Conservation (phyloP, 1,284 basidiomycete genomes). For the Peniophora sp. region DNA sequence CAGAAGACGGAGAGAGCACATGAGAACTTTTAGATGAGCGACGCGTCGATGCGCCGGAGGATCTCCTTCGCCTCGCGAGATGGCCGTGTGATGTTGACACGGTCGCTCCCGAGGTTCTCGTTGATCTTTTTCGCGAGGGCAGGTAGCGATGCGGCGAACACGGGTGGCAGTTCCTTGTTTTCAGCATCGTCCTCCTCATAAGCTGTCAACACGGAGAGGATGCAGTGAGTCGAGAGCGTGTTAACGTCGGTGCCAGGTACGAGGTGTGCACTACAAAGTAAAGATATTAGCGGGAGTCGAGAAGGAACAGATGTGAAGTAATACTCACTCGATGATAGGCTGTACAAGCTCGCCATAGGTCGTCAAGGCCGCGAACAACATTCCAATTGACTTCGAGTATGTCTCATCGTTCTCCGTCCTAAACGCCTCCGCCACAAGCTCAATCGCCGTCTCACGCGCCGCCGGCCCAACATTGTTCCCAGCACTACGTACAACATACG, state of each 20-base stretch:
- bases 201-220: constrained; percentile 51
- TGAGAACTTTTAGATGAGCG: constrained; percentile 8
- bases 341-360: constrained; percentile 59
- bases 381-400: constrained; percentile 65
- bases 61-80: constrained; percentile 81
- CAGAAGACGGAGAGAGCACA: too few species aligned
- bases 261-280: constrained; percentile 41
- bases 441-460: constrained; percentile 63
- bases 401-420: constrained; percentile 64
- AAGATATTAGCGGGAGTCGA: constrained; percentile 5
- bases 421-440: constrained; percentile 78
- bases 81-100: constrained; percentile 71
- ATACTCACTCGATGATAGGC: constrained; percentile 60
- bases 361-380: constrained; percentile 62
- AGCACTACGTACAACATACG: constrained; percentile 70
- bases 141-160: constrained; percentile 62
- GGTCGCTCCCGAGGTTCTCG: constrained; percentile 64
- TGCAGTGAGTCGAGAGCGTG: constrained; percentile 55
- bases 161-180: constrained; percentile 30
- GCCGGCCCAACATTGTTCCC: constrained; percentile 73
- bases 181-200: constrained; percentile 26
- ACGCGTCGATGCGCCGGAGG: constrained; percentile 38
- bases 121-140: constrained; percentile 68
- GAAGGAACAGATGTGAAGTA: not conserved
- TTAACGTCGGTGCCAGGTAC: constrained; percentile 57